Evolutionary conservation across 2,329 filamentous ascomycete genomes (phyloP).

Genomic region (Sporothrix pallida): DNA sequence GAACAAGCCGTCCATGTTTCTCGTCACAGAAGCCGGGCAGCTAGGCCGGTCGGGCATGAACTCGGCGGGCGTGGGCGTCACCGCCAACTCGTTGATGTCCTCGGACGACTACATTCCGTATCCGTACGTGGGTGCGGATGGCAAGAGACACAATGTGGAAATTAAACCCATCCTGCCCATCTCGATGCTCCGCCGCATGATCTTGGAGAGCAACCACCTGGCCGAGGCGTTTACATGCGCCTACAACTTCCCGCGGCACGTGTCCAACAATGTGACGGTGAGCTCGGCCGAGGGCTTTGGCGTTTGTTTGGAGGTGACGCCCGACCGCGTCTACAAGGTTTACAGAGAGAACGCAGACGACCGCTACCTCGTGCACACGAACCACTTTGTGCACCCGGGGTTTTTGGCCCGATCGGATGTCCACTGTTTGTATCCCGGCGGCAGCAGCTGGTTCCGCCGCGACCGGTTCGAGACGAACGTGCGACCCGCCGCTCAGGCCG

Average conservation of each 20-base stretch:
- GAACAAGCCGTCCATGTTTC: conserved; percentile 39
- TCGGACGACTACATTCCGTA: conserved; percentile 40
- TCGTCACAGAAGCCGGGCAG: conserved; percentile 44
- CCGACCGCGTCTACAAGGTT: conserved; percentile 38
- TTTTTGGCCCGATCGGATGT: conserved; percentile 38
- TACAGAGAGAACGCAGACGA: no score
- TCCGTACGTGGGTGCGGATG: conserved; percentile 24
- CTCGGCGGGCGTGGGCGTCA: conserved; percentile 41
- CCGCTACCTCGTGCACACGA: conserved; percentile 41
- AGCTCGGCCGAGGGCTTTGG: conserved; percentile 38
- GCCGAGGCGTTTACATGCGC: conserved; percentile 36
- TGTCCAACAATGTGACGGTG: conserved; percentile 42
- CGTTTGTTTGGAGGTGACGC: conserved; percentile 41
- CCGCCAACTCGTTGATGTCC: conserved; percentile 42
- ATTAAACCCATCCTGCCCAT: conserved; percentile 39
- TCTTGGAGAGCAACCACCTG: conserved; percentile 39
- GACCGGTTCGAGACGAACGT: conserved; percentile 35
- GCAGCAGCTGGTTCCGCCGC: conserved; percentile 40
- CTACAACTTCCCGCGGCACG: conserved; percentile 39
- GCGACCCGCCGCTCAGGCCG: no score
- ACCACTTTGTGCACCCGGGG: conserved; percentile 40
- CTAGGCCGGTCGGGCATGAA: conserved; percentile 43
- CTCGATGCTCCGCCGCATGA: conserved; percentile 39
- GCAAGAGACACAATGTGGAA: no score
- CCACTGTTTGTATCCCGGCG: conserved; percentile 37